Conservation (phyloP, 371 early-diverging fungal genomes). For the Mucor plumbeus region DNA sequence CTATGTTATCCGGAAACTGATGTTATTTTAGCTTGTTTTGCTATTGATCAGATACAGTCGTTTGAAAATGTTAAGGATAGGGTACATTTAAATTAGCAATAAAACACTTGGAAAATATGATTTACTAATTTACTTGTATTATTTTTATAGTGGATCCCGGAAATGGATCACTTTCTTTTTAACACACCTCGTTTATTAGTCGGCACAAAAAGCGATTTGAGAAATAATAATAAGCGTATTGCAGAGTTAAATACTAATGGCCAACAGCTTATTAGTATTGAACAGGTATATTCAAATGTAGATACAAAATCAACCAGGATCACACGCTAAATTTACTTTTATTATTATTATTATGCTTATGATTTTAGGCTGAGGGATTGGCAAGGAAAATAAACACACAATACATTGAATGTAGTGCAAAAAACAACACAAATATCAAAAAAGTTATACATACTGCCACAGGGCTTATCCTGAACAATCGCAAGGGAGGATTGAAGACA, state of each 20-base stretch:
- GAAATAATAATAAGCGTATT: constrained; percentile 15
- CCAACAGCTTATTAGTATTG: constrained; percentile 21
- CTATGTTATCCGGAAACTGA: constrained; percentile 55
- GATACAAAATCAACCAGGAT: background rate
- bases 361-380: constrained; percentile 23
- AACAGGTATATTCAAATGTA: constrained; percentile 15
- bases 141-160: constrained; percentile 25
- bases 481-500: constrained; percentile 17
- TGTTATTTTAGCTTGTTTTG: constrained; percentile 53
- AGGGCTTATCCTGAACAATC: constrained; percentile 14
- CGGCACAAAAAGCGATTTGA: constrained; percentile 28
- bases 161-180: constrained; percentile 31
- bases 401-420: constrained; percentile 37
- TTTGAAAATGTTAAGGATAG: constrained; percentile 46
- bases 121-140: background rate
- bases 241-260: constrained; percentile 23
- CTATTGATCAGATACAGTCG: constrained; percentile 50
- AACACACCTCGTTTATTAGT: constrained; percentile 31
- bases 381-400: constrained; percentile 25
- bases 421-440: constrained; percentile 17
- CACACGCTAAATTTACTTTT: background rate
- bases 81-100: constrained; percentile 1
- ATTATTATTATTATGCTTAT: no score
- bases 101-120: background rate
- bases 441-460: constrained; percentile 27